Conservation (phyloP, 805 yeast species). For the Lipomyces lipofer region DNA sequence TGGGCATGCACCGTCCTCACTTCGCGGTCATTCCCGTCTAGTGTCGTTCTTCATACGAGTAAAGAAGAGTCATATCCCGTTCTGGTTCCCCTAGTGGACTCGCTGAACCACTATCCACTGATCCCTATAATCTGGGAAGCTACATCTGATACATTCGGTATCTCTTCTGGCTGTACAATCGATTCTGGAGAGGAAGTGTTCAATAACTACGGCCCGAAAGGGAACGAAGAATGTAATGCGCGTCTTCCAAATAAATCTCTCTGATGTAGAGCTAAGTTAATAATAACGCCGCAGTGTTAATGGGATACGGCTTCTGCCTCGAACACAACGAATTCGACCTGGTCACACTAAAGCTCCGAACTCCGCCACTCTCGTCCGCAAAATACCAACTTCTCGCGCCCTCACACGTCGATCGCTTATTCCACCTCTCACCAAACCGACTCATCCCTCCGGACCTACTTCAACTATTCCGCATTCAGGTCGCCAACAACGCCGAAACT, state of each 20-base stretch:
- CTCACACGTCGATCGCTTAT: background rate
- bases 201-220: constrained; percentile 86
- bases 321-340: constrained; percentile 56
- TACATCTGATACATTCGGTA: constrained; percentile 42
- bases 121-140: constrained; percentile 65
- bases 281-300: constrained; percentile 45
- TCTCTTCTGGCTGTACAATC: constrained; percentile 37
- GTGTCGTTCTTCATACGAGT: constrained; percentile 48
- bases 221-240: constrained; percentile 70
- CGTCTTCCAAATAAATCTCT: background rate
- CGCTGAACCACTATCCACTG: constrained; percentile 68
- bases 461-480: constrained; percentile 7
- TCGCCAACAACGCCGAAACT: constrained; percentile 13
- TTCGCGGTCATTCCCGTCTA: constrained; percentile 78
- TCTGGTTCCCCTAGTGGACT: constrained; percentile 74
- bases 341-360: constrained; percentile 56
- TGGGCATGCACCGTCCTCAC: constrained; percentile 75
- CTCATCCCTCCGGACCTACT: constrained; percentile 13
- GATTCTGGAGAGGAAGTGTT: constrained; percentile 53
- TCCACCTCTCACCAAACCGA: constrained; percentile 2
- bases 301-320: constrained; percentile 79
- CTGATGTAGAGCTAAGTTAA: background rate
- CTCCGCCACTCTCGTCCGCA: background rate
- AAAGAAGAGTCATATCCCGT: constrained; percentile 49
- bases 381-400: background rate